Evolutionary conservation across 208 protist genomes (phyloP).

Genomic region (Acanthamoeba lenticulata): DNA sequence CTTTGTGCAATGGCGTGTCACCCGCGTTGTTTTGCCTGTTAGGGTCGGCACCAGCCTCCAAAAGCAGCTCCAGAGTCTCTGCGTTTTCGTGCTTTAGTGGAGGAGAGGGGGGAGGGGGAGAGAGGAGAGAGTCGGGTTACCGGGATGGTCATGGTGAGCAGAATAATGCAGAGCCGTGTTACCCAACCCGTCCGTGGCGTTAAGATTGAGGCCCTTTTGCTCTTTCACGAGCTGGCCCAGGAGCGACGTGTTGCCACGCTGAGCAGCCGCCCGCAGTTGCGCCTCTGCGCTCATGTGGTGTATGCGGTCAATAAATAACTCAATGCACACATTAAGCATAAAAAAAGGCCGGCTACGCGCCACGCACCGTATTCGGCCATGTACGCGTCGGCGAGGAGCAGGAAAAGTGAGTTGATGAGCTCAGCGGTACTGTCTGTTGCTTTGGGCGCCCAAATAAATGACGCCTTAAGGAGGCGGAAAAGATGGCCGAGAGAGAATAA

Average conservation of each 20-base stretch:
- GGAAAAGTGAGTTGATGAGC: neutral
- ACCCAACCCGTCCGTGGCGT: conserved; percentile 6
- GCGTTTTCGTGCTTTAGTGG: no score
- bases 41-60: conserved; percentile 9
- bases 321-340: no score
- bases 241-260: conserved; percentile 16
- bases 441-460: neutral
- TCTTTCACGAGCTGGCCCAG: conserved; percentile 21
- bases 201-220: conserved; percentile 25
- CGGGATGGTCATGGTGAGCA: conserved; percentile 52
- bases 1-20: conserved; percentile 54
- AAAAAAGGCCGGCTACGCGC: neutral
- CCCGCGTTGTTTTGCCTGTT: conserved; percentile 62
- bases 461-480: neutral
- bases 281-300: conserved; percentile 29
- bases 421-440: neutral
- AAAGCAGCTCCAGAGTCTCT: conserved; percentile 48
- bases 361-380: conserved; percentile 39
- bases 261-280: conserved; percentile 30
- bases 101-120: neutral
- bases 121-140: neutral
- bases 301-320: no score
- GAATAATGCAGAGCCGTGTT: conserved; percentile 56
- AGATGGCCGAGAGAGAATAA: neutral
- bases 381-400: neutral